These are phyloP conservation scores for Colletotrichum agaves DNA, from an alignment of 2,329 filamentous ascomycete genomes.

Conservation along the genomic window DNA sequence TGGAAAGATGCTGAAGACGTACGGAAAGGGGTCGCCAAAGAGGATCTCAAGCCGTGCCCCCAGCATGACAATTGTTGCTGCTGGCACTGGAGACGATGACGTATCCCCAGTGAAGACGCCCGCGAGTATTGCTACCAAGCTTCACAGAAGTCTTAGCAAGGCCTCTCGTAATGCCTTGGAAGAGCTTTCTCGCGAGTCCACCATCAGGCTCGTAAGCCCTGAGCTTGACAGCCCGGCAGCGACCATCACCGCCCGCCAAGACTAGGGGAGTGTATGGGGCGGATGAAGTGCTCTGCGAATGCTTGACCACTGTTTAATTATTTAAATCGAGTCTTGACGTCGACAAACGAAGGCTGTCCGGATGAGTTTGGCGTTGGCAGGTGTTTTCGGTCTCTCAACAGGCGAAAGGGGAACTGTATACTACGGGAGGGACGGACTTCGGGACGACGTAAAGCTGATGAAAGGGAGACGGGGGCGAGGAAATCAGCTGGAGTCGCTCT, in stretches of 20 bases:
- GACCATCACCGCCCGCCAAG: conserved; percentile 36
- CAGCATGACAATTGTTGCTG: conserved; percentile 37
- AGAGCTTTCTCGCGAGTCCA: conserved; percentile 30
- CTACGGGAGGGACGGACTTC: conserved; percentile 19
- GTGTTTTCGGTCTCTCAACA: conserved; percentile 37
- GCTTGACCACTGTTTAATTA: neutral
- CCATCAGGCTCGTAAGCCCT: conserved; percentile 37
- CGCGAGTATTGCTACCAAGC: conserved; percentile 15
- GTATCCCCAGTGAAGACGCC: conserved; percentile 2
- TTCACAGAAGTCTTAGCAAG: conserved; percentile 34
- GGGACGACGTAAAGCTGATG: conserved; percentile 10
- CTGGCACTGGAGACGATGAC: conserved; percentile 13
- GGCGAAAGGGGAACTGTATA: conserved; percentile 37
- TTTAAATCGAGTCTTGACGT: conserved; percentile 27
- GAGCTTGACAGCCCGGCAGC: conserved; percentile 28
- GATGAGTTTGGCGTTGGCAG: conserved; percentile 34
- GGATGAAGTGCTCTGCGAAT: neutral
- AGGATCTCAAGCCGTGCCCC: conserved; percentile 28
- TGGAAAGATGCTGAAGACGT: conserved; percentile 38
- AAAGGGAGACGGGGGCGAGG: neutral
- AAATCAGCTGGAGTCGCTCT: neutral
- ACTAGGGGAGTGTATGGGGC: conserved; percentile 3
- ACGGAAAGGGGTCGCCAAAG: conserved; percentile 34
- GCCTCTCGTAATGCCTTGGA: conserved; percentile 38
- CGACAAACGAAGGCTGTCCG: conserved; percentile 33